Evolutionary conservation across 495 filamentous ascomycete genomes (phyloP).

Genomic region (Daldinia loculata): DNA sequence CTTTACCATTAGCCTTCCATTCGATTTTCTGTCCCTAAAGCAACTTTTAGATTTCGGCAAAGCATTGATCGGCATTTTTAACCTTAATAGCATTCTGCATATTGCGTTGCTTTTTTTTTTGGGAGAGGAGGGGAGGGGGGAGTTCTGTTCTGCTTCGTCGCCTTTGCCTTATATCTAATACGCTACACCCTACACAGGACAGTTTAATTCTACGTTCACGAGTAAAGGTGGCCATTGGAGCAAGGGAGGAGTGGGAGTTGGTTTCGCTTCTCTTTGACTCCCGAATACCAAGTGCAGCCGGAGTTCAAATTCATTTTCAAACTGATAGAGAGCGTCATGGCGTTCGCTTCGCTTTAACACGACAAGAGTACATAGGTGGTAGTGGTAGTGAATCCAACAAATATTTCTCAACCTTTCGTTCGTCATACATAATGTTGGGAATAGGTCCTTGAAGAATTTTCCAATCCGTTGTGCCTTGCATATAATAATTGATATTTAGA

Average conservation of each 20-base stretch:
- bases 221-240: conserved; percentile 4
- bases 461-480: too few species aligned
- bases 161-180: conserved; percentile 33
- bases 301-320: conserved; percentile 22
- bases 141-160: conserved; percentile 18
- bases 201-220: conserved; percentile 14
- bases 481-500: too few species aligned
- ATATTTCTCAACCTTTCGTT: conserved; percentile 13
- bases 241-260: conserved; percentile 13
- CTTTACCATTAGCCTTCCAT: conserved; percentile 23
- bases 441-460: neutral
- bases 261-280: conserved; percentile 34
- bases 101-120: conserved; percentile 26
- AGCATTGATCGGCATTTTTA: conserved; percentile 40
- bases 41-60: conserved; percentile 27
- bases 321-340: conserved; percentile 22
- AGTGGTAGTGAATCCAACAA: conserved; percentile 34
- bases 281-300: conserved; percentile 19
- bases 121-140: conserved; percentile 16
- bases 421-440: neutral
- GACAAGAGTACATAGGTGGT: conserved; percentile 34
- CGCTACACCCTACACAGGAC: neutral
- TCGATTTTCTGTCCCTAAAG: conserved; percentile 36
- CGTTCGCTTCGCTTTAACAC: conserved; percentile 16
- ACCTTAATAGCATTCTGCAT: conserved; percentile 42